Conservation (phyloP, 2,329 filamentous ascomycete species). For the Microsporum ferrugineum region DNA sequence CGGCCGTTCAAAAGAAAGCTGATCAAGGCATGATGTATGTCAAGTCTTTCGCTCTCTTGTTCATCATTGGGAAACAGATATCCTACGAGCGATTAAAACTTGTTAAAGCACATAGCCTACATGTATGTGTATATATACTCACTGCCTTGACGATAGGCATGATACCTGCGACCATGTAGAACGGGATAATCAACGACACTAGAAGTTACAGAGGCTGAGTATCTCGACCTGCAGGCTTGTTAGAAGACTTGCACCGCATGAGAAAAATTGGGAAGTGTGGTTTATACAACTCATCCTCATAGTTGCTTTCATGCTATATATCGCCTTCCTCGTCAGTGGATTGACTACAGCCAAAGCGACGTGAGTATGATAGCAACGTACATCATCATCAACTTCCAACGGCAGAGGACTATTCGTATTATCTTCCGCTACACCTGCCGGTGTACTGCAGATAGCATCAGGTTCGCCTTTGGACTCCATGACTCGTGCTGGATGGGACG, state of each 20-base stretch:
- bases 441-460: not conserved
- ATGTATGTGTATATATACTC: not conserved
- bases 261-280: not conserved
- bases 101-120: not conserved
- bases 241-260: not conserved
- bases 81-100: not conserved
- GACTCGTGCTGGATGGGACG: too few species aligned
- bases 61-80: conserved; percentile 16
- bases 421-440: not conserved
- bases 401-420: not conserved
- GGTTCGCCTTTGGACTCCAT: not conserved
- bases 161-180: conserved; percentile 20
- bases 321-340: not conserved
- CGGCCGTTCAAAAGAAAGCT: conserved; percentile 11
- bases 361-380: not conserved
- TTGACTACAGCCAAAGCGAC: not conserved
- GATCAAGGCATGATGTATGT: conserved; percentile 16
- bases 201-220: conserved; percentile 10
- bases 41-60: conserved; percentile 13
- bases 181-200: conserved; percentile 20
- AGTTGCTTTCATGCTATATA: not conserved
- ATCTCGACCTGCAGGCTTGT: conserved; percentile 7
- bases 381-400: not conserved
- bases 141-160: conserved; percentile 17
- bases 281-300: not conserved